phyloP scores from a whole-genome alignment of 805 yeast species.

The Candida xyloterini region DNA sequence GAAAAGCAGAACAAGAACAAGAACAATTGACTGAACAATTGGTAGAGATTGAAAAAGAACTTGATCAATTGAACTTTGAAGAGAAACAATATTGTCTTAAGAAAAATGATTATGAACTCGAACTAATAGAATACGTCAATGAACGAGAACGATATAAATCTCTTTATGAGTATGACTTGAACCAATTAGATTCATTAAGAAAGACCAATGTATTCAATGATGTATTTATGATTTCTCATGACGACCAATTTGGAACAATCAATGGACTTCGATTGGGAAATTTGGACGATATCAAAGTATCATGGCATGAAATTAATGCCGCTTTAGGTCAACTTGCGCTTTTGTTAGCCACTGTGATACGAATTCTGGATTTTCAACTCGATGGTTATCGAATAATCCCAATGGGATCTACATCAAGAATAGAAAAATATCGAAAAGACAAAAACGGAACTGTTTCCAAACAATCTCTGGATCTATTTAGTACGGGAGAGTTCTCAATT shows the following conservation, averaged over 20 bases:
- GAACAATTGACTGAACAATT: conserved; percentile 48
- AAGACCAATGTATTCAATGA: conserved; percentile 79
- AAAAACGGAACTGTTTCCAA: conserved; percentile 30
- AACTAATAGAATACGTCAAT: conserved; percentile 45
- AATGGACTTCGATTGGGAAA: conserved; percentile 83
- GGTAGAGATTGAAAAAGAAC: conserved; percentile 39
- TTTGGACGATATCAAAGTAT: conserved; percentile 54
- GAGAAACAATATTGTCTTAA: conserved; percentile 45
- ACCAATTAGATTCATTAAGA: conserved; percentile 67
- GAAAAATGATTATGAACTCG: conserved; percentile 56
- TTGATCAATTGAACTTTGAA: conserved; percentile 36
- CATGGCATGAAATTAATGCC: conserved; percentile 90
- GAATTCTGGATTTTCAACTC: conserved; percentile 53
- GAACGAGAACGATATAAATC: conserved; percentile 64
- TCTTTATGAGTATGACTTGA: conserved; percentile 57
- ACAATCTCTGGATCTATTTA: conserved; percentile 49
- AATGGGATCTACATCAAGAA: conserved; percentile 78
- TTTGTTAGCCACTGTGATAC: conserved; percentile 60
- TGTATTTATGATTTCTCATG: conserved; percentile 78
- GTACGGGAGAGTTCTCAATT: conserved; percentile 70
- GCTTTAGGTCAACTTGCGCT: conserved; percentile 84
- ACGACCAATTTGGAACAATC: conserved; percentile 82
- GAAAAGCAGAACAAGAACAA: conserved; percentile 42
- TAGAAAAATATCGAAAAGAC: conserved; percentile 52
- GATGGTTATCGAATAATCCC: conserved; percentile 68